phyloP scores from a whole-genome alignment of 176 grass and related monocot species.

The Oropetium thomaeum region DNA sequence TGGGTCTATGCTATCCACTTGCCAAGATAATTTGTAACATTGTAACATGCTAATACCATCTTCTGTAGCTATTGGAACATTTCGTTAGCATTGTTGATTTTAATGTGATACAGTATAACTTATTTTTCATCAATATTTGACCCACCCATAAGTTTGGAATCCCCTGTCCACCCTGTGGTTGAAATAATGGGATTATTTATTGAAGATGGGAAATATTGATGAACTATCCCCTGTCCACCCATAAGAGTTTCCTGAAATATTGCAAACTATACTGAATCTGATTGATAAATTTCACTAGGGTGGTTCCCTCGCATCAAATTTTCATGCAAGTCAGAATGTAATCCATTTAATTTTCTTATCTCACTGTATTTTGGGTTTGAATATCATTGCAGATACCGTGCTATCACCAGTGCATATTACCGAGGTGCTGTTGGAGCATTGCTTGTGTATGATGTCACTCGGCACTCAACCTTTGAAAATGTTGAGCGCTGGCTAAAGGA shows the following conservation, averaged over 20 bases:
- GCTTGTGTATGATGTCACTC: constrained; percentile 83
- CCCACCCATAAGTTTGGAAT: too few relatives aligned
- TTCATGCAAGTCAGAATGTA: background rate
- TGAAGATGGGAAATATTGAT: too few relatives aligned
- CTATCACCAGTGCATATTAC: constrained; percentile 94
- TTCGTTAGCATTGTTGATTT: too few relatives aligned
- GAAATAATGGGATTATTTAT: too few relatives aligned
- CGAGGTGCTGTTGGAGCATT: constrained; percentile 80
- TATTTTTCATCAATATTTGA: too few relatives aligned
- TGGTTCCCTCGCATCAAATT: background rate
- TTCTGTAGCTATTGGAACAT: too few relatives aligned
- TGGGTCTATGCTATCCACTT: background rate
- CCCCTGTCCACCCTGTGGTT: too few relatives aligned
- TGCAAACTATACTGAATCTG: background rate
- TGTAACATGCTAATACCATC: background rate
- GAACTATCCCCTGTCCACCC: too few relatives aligned
- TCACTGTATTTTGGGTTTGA: background rate
- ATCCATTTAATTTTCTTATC: background rate
- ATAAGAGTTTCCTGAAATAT: background rate
- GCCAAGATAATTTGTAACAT: background rate
- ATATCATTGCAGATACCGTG: constrained; percentile 63
- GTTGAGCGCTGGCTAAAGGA: constrained; percentile 84
- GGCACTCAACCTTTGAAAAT: constrained; percentile 75
- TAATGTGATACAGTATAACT: too few relatives aligned
- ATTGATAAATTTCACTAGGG: background rate